These are phyloP conservation scores for Tolypocladium paradoxum DNA, from an alignment of 2,329 filamentous ascomycete genomes.

Conservation along the genomic window DNA sequence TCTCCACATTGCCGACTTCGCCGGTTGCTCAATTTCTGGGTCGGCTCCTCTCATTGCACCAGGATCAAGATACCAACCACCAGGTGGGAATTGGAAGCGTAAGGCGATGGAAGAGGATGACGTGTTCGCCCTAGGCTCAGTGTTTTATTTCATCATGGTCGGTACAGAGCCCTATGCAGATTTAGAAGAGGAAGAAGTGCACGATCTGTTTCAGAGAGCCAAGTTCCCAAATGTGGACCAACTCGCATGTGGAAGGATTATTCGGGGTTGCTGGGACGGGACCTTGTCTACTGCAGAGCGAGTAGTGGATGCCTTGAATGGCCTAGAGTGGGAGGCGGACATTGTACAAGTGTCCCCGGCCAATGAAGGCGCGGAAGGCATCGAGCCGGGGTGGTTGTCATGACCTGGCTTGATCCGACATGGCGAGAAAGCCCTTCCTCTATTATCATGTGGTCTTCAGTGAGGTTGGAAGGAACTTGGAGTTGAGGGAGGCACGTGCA, in stretches of 20 bases:
- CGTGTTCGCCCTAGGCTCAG: slow-evolving; percentile 22
- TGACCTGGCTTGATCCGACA: too few relatives aligned
- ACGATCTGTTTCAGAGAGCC: slow-evolving; percentile 11
- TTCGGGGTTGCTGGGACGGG: slow-evolving; percentile 17
- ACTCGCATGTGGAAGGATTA: slow-evolving; percentile 15
- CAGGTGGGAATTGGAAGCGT: slow-evolving; percentile 13
- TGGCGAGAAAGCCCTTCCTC: too few relatives aligned
- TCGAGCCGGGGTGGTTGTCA: too few relatives aligned
- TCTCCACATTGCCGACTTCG: slow-evolving; percentile 25
- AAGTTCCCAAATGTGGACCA: slow-evolving; percentile 16
- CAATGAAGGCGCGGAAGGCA: too few relatives aligned
- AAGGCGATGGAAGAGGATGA: slow-evolving; percentile 16
- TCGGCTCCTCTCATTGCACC: slow-evolving; percentile 11
- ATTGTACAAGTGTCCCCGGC: neutral
- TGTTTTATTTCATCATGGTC: slow-evolving; percentile 23
- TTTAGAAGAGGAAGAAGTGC: slow-evolving; percentile 17
- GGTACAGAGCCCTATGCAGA: slow-evolving; percentile 18
- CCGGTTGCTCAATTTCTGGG: slow-evolving; percentile 19
- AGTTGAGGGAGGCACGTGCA: too few relatives aligned
- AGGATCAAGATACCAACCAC: slow-evolving; percentile 12
- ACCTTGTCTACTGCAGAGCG: neutral
- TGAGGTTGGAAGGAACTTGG: too few relatives aligned
- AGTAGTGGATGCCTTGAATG: slow-evolving; percentile 2
- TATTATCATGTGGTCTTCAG: too few relatives aligned
- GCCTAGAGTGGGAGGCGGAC: neutral